Percentiles rank a stretch among this genome's conserved stretches.
Conservation (phyloP, 2,329 filamentous ascomycete species). For the Sclerotinia glacialis region DNA sequence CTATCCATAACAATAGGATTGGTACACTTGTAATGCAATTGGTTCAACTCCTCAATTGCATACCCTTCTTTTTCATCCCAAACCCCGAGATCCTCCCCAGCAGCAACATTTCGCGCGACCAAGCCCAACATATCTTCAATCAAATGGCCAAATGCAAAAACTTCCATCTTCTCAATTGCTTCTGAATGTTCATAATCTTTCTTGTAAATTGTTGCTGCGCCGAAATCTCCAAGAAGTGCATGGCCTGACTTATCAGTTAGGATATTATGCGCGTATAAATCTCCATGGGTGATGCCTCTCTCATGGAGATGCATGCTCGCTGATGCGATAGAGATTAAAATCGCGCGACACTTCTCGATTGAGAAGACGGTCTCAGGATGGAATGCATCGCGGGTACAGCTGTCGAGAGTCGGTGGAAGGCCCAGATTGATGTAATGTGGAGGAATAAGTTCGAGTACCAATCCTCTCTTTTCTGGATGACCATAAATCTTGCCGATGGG, state of each 20-base stretch:
- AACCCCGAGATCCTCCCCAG: conserved; percentile 25
- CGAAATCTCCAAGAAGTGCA: conserved; percentile 49
- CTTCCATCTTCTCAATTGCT: conserved; percentile 46
- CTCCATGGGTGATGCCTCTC: conserved; percentile 47
- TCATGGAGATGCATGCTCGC: conserved; percentile 47
- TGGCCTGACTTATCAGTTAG: conserved; percentile 44
- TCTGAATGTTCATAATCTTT: conserved; percentile 29
- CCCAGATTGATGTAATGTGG: conserved; percentile 45
- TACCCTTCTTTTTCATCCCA: conserved; percentile 35
- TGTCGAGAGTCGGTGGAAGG: conserved; percentile 45
- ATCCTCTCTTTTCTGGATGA: conserved; percentile 44
- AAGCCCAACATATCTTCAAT: conserved; percentile 47
- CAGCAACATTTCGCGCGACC: conserved; percentile 30
- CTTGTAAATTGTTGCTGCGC: conserved; percentile 48
- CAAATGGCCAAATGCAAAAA: conserved; percentile 49
- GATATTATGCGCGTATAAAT: conserved; percentile 50
- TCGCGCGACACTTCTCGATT: conserved; percentile 38
- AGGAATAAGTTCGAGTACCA: conserved; percentile 50
- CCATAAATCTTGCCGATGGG: conserved; percentile 46
- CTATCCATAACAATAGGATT: conserved; percentile 34
- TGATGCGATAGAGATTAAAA: conserved; percentile 45
- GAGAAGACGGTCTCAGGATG: conserved; percentile 38
- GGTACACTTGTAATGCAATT: conserved; percentile 36
- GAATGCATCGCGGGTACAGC: conserved; percentile 48
- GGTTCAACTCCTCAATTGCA: conserved; percentile 34